Conservation (phyloP, 169 alveolate genomes). For the Eimeria mitis region DNA sequence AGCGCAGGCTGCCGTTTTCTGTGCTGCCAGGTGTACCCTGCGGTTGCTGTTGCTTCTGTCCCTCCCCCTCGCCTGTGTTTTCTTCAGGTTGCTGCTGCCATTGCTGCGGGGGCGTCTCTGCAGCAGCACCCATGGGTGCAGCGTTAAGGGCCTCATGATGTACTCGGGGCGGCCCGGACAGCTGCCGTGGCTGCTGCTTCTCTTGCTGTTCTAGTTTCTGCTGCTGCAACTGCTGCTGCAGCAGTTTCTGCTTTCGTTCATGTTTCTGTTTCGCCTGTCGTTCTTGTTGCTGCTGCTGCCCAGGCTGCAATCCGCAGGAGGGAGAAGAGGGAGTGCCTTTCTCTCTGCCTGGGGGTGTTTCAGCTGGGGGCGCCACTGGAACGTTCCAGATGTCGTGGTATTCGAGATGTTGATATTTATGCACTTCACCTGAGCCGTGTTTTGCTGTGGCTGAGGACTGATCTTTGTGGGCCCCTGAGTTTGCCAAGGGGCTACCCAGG, state of each 20-base stretch:
- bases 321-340: not conserved
- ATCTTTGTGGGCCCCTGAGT: not conserved
- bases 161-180: not conserved
- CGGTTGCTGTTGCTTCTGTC: not conserved
- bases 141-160: not conserved
- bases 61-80: not conserved
- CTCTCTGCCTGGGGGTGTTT: not conserved
- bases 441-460: not conserved
- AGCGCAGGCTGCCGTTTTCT: conserved; percentile 26
- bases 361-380: conserved; percentile 5
- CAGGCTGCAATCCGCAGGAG: not conserved
- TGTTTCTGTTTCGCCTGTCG: not conserved
- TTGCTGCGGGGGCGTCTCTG: not conserved
- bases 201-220: not conserved
- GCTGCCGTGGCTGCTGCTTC: not conserved
- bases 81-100: not conserved
- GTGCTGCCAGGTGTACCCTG: not conserved
- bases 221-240: conserved; percentile 18
- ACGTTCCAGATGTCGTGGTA: not conserved
- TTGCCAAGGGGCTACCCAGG: not conserved
- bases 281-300: conserved; percentile 11
- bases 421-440: not conserved
- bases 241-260: not conserved
- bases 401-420: not conserved
- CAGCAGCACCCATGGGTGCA: not conserved